Evolutionary conservation across 345 rosid genomes (phyloP).

Genomic region (Gossypium anomalum): DNA sequence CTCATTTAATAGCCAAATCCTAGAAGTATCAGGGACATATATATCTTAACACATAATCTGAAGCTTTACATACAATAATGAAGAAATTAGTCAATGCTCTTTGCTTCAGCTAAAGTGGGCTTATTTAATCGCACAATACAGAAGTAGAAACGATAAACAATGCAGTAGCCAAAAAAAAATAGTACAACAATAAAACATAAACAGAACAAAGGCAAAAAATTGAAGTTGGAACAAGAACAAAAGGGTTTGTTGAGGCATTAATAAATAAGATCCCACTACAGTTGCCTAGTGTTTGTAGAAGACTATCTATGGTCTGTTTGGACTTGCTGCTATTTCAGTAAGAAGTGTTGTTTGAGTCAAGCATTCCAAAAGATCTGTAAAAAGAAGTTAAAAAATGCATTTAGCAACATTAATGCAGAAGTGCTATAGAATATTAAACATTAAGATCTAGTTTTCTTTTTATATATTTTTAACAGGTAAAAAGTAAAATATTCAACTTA

Average conservation of each 20-base stretch:
- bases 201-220: neutral
- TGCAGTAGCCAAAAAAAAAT: neutral
- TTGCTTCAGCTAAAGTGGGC: neutral
- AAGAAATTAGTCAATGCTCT: neutral
- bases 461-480: neutral
- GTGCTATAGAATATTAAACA: neutral
- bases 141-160: neutral
- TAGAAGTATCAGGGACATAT: neutral
- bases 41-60: neutral
- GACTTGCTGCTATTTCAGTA: neutral
- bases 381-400: neutral
- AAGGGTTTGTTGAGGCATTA: neutral
- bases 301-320: neutral
- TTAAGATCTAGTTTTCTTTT: neutral
- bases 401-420: neutral
- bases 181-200: neutral
- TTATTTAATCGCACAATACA: neutral
- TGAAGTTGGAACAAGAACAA: neutral
- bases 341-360: neutral
- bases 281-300: neutral
- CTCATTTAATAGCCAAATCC: conserved; percentile 4
- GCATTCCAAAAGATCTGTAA: neutral
- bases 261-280: neutral
- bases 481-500: neutral
- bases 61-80: neutral